phyloP scores from a whole-genome alignment of 305 asterid genomes.

The Solanum hybrid region DNA sequence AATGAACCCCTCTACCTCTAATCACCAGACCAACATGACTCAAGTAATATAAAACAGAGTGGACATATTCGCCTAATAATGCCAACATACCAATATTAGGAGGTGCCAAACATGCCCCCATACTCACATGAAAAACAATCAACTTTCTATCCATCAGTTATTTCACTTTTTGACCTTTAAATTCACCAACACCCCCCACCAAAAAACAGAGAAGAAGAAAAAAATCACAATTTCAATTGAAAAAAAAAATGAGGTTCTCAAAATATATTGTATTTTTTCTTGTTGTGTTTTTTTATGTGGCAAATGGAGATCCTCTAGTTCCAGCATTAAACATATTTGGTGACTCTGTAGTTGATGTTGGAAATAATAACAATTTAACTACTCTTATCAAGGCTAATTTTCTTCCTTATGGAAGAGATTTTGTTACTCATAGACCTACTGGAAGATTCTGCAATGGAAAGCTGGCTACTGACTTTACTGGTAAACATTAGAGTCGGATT shows the following conservation, averaged over 20 bases:
- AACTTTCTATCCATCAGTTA: background rate
- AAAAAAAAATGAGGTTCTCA: constrained; percentile 25
- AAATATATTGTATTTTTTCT: constrained; percentile 18
- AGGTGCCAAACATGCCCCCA: constrained; percentile 1
- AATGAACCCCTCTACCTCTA: fast-evolving
- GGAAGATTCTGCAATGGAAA: constrained; percentile 91
- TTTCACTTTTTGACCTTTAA: constrained; percentile 5
- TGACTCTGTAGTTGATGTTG: constrained; percentile 78
- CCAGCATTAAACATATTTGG: constrained; percentile 77
- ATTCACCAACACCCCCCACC: background rate
- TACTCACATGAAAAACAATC: background rate
- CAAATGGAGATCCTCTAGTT: constrained; percentile 55
- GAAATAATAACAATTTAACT: constrained; percentile 62
- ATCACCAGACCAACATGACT: background rate
- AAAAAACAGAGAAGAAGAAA: background rate
- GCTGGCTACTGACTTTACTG: constrained; percentile 81
- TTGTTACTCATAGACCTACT: constrained; percentile 51
- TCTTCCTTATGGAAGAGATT: constrained; percentile 84
- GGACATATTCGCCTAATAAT: background rate
- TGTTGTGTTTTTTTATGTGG: constrained; percentile 9
- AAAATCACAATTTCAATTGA: background rate
- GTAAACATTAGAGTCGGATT: constrained; percentile 14
- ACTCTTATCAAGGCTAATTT: constrained; percentile 78
- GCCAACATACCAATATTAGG: background rate
- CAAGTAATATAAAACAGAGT: background rate